Evolutionary conservation across 495 filamentous ascomycete species (phyloP), one percentile per base, ranked within the genome.

Genomic region (Corynascus novoguineensis): DNA sequence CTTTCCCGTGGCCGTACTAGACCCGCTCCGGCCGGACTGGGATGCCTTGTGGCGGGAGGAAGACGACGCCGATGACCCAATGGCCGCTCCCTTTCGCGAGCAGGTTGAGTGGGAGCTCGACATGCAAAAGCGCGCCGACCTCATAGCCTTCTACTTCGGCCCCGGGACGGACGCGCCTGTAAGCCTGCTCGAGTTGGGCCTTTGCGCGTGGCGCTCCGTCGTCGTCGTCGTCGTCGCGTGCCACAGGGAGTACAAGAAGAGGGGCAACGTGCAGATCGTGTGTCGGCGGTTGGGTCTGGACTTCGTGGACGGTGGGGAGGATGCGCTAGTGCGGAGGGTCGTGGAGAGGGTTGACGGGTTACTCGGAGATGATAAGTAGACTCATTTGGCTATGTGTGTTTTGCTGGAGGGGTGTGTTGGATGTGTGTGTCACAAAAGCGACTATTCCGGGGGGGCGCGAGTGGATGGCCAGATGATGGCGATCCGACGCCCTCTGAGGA

Each of bases 41-140:
- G 74, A 84, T 63, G 61, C 66, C 47, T 73, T 65, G 21, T 81
- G 80, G 78, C 55, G 25, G 2, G 73, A 81, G 47, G n/a, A n/a
- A n/a, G n/a, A n/a, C n/a, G n/a, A n/a, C n/a, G n/a, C n/a, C n/a
- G n/a, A n/a, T n/a, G 75, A 80, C 19, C 66, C 75, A 22, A 48
- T 63, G 0, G 75, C 72, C 51, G 37, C 53, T 0, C 74, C 70
- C 0, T 85, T 79, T 59, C 62, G 64, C 1, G 64, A 77, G 57
- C 83, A 86, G 64, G 79, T 82, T 0, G 68, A 75, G 35, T 85
- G 81, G 82, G 82, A 86, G 67, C 69, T 85, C 10, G 71, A 79
- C 19, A 79, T 72, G 64, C 74, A 80, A 53, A 77, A 80, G 38
- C 52, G 41, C 0, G 79, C 78, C 7, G 76, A 81, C 54, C 50